Evolutionary conservation across 2,329 filamentous ascomycete species (phyloP), one percentile per base, ranked within the genome.

Genomic region (Leptographium procerum): DNA sequence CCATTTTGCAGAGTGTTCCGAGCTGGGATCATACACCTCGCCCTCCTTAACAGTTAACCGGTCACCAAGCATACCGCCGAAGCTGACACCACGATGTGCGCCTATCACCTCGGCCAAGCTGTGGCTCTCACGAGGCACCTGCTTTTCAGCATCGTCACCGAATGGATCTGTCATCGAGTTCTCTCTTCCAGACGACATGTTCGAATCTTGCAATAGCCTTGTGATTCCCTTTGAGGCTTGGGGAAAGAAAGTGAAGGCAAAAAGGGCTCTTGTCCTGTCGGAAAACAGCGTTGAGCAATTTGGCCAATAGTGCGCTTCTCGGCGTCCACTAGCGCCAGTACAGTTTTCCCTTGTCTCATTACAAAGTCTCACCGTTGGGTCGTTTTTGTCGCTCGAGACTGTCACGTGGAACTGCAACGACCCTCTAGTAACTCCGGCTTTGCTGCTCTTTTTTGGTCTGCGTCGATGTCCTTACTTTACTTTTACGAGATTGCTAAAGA

Each of bases 1-100:
- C 74, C 74, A 77, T 53, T 56, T 69, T 11, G 68, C 65, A n/a
- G 68, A 65, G 28, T 63, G 65, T 57, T 68, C 66, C 4, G 65
- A 60, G 22, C 67, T 61, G 14, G 61, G 60, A 34, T 70, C 66
- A 56, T 71, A 68, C 24, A 69, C 67, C 40, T 71, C 67, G 29
- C 69, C 69, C 14, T 71, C 68, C 52, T 69, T 65, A 24, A 67
- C 65, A 26, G 60, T 55, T 45, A 70, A 60, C 31, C 69, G 59
- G 47, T 65, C 65, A 24, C 52, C n/a, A 36, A 59, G 57, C 6
- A 68, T 47, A 16, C 64, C 64, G 24, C 63, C 61, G 48, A 60
- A 56, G 5, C 52, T 34, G 22, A 24, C 48, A 7, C 56, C 28
- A 24, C 50, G 34, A 43, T 43, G 19, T 22, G 40, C 19, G 40